Base-by-base conservation (phyloP, 2,329 filamentous ascomycete genomes). In the Apiospora aurea region DNA sequence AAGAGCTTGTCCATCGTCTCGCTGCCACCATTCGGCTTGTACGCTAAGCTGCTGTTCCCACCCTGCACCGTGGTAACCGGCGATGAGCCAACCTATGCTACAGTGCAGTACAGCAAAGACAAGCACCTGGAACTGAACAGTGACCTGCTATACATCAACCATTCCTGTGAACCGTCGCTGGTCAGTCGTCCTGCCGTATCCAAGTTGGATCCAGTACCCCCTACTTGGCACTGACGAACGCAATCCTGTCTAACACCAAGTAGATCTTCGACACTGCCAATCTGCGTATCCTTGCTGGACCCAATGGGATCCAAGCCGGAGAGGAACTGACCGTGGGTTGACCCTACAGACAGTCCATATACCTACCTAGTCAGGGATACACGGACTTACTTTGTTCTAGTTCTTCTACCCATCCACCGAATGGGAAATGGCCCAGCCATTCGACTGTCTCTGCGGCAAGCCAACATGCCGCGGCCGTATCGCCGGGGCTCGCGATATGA, bases 401-500 rank as follows among this genome's bases (percentile, higher is more conserved):
- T 94, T 93, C 83, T 94, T 94, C 82, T 94, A 94, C 77, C 91
- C 92, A 4, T 93, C 90, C 70, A 93, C 91, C 1, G 92, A 94
- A 81, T 94, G 91, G 91, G 78, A 85, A 77, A 93, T 94, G 92
- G 89, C 89, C 44, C 92, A 94, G 83, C 87, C 90, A 4, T 94
- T 94, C 78, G 82, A 87, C 73, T 94, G 92, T 79, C 83, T 87
- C 72, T 94, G 92, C 79, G 85, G 86, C 73, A 85, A 84, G 5
- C 75, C 83, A 0, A 82, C 83, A 26, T 94, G 92, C 82, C 85
- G 86, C 70, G 91, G 91, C 21, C 85, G 81, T 74, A 92, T 94
- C 74, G 80, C 82, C 61, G 92, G 92, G 21, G 92, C 92, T 16
- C 86, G 84, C 76, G 85, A 89, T 77, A 91, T 93, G 88, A 77